Evolutionary conservation across 2,329 filamentous ascomycete genomes (phyloP), one percentile per base, ranked within the genome.

Genomic region (Diaporthe caulivora): DNA sequence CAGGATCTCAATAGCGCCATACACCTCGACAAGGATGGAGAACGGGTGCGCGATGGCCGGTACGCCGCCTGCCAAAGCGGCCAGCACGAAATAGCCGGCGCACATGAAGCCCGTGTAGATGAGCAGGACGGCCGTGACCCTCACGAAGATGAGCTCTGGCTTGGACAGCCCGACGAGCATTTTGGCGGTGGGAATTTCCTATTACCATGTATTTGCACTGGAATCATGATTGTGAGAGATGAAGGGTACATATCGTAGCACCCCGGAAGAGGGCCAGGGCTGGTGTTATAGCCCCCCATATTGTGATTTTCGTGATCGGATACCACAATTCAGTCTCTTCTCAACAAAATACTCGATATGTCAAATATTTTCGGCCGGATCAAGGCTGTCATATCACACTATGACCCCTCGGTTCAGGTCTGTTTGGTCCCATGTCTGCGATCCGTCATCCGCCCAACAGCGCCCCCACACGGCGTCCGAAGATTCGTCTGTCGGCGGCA

Each of bases 1-100:
- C 3, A 77, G 53, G 17, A 76, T 62, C 68, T 78, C 77, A 57
- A 76, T n/a, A 15, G 69, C 53, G 1, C 77, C 79, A 40, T 77
- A 51, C 0, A 64, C 72, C 44, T 78, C 78, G 54, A 80, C 70
- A 3, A 74, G 44, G 40, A 80, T 76, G 18, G 78, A 79, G 15
- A 78, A 55, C 0, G 79, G 79, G 65, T 78, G 75, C 0, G 76
- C 49, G 26, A 79, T 77, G n/a, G 76, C 77, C 2, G 64, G 70
- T 3, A 77, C 62, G 37, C 79, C 78, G 21, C 62, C 76, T 67
- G 62, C 62, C 47, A 53, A 31, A 21, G 62, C 62, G 62, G 62
- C 62, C 29, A 67, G 31, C 47, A 67, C 62, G 31, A 67, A 67
- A 9, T 67, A 67, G 62, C 24, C 37, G 15, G 34, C 4, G 11